Base-by-base conservation (phyloP, 2,329 filamentous ascomycete genomes). In the Akanthomyces lecanii region DNA sequence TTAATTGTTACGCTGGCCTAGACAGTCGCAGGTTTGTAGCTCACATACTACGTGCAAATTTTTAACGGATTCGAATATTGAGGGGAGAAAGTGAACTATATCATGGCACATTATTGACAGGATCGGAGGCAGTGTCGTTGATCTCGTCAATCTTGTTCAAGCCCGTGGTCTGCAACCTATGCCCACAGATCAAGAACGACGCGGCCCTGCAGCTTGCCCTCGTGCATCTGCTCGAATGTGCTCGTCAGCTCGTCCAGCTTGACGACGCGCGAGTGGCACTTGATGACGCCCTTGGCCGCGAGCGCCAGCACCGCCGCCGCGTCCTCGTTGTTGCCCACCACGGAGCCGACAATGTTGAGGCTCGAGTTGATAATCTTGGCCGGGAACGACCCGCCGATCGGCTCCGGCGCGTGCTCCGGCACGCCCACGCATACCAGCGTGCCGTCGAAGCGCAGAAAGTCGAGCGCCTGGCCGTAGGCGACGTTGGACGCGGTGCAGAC, bases 321-420 rank as follows among this genome's bases (percentile, higher is more conserved):
- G 36, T 84, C 81, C 59, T 75, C 72, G 48, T 79, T 75, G 59
- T 79, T 83, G 0, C 82, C 82, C 16, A 84, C 81, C 0, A 79
- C 76, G 11, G 77, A 79, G 5, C 80, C 81, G 5, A 79, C 76
- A 63, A 85, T 80, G n/a, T 71, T 77, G 56, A 75, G 69, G 65
- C 81, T 76, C 63, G 74, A 73, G 5, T 63, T 66, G 38, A 84
- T 72, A 57, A 85, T 69, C 0, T 64, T 38, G 0, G 70, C 71
- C 12, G 82, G 81, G 53, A 72, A 75, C 0, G 80, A 77, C 3
- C 72, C 77, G 1, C 74, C 76, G 63, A 84, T 81, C 1, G 80
- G 74, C 54, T 75, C 33, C 8, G 61, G 50, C 12, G 52, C 23
- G 36, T 63, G 48, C 48, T 67, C 60, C 7, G 67, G 69, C 18